Evolutionary conservation across 768 basidiomycete species (phyloP).

Genomic region (Russula olivacea): DNA sequence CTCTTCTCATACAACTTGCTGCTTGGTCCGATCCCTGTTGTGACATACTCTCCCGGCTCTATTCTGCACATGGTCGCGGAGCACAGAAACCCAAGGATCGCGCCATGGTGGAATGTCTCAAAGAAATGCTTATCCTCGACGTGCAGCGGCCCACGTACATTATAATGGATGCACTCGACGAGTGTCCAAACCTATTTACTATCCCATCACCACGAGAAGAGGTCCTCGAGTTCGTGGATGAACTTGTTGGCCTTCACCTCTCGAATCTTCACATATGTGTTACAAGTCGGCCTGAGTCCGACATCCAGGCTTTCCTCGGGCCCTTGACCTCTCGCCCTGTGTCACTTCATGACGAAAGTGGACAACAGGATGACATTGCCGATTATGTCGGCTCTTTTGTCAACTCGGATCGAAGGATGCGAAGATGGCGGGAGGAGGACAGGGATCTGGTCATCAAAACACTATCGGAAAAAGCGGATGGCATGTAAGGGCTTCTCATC

Average conservation of each 20-base stretch:
- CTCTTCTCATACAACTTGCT: constrained; percentile 5
- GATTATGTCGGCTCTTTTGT: neutral
- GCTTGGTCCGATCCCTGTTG: neutral
- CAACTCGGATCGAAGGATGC: neutral
- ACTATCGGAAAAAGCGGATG: neutral
- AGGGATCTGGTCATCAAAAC: neutral
- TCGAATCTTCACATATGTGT: neutral
- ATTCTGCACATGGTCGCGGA: neutral
- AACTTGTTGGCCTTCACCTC: neutral
- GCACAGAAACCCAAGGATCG: neutral
- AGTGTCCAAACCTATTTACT: neutral
- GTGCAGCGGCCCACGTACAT: neutral
- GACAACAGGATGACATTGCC: neutral
- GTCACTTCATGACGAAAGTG: neutral
- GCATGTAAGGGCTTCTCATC: neutral
- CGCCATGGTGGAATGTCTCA: neutral
- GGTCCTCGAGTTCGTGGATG: neutral
- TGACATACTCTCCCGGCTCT: neutral
- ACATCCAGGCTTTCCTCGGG: neutral
- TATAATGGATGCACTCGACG: neutral
- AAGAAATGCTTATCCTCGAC: neutral
- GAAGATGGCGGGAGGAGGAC: neutral
- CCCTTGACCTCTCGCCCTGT: neutral
- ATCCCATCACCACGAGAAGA: neutral
- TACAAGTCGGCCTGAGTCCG: neutral